Conservation (phyloP, 495 filamentous ascomycete species). For the Parathielavia hyrcaniae region DNA sequence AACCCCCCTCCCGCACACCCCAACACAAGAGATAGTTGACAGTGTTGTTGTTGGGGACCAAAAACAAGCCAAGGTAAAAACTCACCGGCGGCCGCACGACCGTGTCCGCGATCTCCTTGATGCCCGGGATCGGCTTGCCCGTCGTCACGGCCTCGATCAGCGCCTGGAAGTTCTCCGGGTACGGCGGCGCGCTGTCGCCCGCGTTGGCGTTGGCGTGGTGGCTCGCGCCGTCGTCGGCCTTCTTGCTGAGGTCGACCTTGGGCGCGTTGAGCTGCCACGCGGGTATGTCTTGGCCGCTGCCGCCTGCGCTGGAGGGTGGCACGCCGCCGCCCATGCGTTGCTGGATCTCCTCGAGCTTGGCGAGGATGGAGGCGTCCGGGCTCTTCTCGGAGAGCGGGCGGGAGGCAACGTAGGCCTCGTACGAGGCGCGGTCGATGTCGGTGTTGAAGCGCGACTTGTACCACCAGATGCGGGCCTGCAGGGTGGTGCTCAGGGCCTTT, state of each 20-base stretch:
- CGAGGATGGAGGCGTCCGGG: constrained; percentile 25
- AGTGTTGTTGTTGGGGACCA: neutral
- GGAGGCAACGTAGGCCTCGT: constrained; percentile 32
- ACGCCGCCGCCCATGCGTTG: constrained; percentile 17
- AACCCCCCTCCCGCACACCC: no score
- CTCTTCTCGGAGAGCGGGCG: constrained; percentile 1
- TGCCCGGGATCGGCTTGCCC: constrained; percentile 80
- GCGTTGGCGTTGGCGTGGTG: constrained; percentile 27
- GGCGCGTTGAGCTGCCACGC: constrained; percentile 42
- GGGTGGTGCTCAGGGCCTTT: constrained; percentile 31
- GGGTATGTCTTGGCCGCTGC: constrained; percentile 24
- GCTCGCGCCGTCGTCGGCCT: constrained; percentile 25
- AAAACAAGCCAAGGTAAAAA: neutral
- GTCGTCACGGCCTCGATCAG: constrained; percentile 83
- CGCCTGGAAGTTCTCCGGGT: constrained; percentile 80
- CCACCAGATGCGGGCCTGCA: constrained; percentile 42
- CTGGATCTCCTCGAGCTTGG: constrained; percentile 27
- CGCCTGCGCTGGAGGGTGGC: neutral
- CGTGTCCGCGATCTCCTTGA: constrained; percentile 80
- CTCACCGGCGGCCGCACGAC: constrained; percentile 55
- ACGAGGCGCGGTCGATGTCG: constrained; percentile 33
- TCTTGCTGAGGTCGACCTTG: constrained; percentile 38
- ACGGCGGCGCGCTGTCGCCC: constrained; percentile 52
- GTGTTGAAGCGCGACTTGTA: constrained; percentile 36
- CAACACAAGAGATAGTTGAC: neutral